A percentile compares a stretch with the other conserved stretches of the same genome.
These are phyloP conservation scores for Pleomassaria siparia DNA, from an alignment of 2,329 filamentous ascomycete species.

Conservation along the genomic window DNA sequence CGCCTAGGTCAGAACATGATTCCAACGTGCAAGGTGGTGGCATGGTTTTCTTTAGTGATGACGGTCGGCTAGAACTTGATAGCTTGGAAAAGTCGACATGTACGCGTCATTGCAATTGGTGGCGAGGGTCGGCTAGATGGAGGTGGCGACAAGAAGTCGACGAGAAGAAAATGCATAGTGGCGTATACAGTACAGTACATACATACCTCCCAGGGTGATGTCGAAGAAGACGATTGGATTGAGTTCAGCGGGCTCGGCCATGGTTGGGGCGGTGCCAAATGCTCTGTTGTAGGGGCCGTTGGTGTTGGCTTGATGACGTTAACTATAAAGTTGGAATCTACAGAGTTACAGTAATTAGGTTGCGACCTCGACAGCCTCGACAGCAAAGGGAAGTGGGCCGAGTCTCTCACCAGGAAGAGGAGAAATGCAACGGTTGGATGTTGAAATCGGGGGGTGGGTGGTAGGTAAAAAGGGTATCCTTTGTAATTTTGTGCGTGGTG, in stretches of 20 bases:
- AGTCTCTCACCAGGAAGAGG: neutral
- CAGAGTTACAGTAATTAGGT: too few relatives aligned
- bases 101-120: constrained; percentile 6
- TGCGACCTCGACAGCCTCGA: too few relatives aligned
- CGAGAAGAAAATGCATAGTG: constrained; percentile 22
- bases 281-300: constrained; percentile 11
- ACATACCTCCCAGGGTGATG: constrained; percentile 76
- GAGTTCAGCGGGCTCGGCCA: constrained; percentile 36
- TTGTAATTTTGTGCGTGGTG: too few relatives aligned
- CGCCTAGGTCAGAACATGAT: constrained; percentile 22
- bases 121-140: neutral
- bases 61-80: neutral
- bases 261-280: constrained; percentile 33
- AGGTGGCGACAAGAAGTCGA: constrained; percentile 4
- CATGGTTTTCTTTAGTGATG: neutral
- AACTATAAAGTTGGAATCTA: too few relatives aligned
- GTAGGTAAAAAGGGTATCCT: too few relatives aligned
- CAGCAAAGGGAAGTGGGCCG: neutral
- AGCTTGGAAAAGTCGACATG: neutral
- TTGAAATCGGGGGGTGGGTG: neutral
- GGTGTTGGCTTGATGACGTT: constrained; percentile 23
- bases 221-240: constrained; percentile 71
- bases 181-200: too few relatives aligned
- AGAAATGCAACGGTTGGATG: neutral
- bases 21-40: neutral